phyloP scores from a whole-genome alignment of 805 yeast genomes.

The Suhomyces canberraensis region DNA sequence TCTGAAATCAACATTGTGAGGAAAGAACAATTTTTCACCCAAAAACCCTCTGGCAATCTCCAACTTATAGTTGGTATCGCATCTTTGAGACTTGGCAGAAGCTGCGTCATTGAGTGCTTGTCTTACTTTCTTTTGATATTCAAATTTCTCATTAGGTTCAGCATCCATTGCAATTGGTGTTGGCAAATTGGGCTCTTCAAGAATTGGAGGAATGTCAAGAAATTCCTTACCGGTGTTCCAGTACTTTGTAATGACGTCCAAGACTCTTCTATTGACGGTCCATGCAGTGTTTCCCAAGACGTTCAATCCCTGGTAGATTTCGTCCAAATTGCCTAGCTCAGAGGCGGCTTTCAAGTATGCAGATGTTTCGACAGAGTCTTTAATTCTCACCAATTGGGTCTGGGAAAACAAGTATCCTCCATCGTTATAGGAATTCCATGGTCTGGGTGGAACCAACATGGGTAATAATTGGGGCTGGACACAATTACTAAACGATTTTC shows the following conservation, averaged over 20 bases:
- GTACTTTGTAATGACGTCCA: slow-evolving; percentile 64
- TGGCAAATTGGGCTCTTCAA: slow-evolving; percentile 45
- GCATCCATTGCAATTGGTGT: slow-evolving; percentile 56
- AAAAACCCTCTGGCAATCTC: slow-evolving; percentile 91
- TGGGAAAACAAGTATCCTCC: slow-evolving; percentile 82
- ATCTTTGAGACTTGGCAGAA: slow-evolving; percentile 77
- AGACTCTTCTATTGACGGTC: slow-evolving; percentile 78
- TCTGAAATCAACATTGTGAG: slow-evolving; percentile 78
- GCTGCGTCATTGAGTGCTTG: slow-evolving; percentile 58
- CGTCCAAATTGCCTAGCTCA: slow-evolving; percentile 58
- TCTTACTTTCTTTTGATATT: slow-evolving; percentile 64
- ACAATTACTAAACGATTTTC: slow-evolving; percentile 59
- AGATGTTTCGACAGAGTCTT: slow-evolving; percentile 81
- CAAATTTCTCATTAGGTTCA: slow-evolving; percentile 68
- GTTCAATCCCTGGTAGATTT: slow-evolving; percentile 76
- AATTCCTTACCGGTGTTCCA: slow-evolving; percentile 86
- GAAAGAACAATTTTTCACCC: slow-evolving; percentile 74
- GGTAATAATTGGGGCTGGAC: slow-evolving; percentile 87
- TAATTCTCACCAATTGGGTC: slow-evolving; percentile 66
- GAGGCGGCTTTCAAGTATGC: slow-evolving; percentile 89
- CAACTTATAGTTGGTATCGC: slow-evolving; percentile 88
- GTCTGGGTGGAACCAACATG: slow-evolving; percentile 86
- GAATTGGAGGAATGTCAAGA: slow-evolving; percentile 62
- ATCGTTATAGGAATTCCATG: slow-evolving; percentile 76
- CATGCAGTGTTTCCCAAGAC: slow-evolving; percentile 86